A percentile compares a stretch with the other conserved stretches of the same genome.
phyloP scores from a whole-genome alignment of 1,139 yeast species.

The Blastobotrys indianensis region DNA sequence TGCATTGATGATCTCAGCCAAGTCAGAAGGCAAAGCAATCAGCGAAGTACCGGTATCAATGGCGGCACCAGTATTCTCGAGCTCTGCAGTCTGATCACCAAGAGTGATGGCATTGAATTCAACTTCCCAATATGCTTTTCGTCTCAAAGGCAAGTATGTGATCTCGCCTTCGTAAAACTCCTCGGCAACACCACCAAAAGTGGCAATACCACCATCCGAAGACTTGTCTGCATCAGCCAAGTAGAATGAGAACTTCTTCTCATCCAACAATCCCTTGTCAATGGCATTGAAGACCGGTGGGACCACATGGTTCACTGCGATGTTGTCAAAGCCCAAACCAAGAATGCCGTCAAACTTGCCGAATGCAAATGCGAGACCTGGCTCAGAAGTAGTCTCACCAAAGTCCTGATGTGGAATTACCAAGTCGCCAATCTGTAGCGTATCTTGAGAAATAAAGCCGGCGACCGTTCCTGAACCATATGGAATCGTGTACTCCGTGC shows the following conservation, averaged over 20 bases:
- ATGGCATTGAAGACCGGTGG: constrained; percentile 94
- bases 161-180: constrained; percentile 70
- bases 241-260: constrained; percentile 81
- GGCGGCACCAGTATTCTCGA: constrained; percentile 87
- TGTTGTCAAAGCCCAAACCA: constrained; percentile 89
- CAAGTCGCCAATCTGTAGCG: constrained; percentile 74
- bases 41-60: constrained; percentile 97
- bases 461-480: constrained; percentile 92
- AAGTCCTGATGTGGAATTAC: constrained; percentile 81
- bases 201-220: constrained; percentile 76
- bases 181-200: constrained; percentile 89
- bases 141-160: constrained; percentile 94
- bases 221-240: constrained; percentile 72
- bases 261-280: constrained; percentile 70
- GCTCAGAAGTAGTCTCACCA: constrained; percentile 95
- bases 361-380: constrained; percentile 96
- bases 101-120: constrained; percentile 81
- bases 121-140: constrained; percentile 99
- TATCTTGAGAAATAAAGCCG: constrained; percentile 86
- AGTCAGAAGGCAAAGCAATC: constrained; percentile 86
- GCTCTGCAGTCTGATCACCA: constrained; percentile 84
- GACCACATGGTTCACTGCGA: constrained; percentile 78
- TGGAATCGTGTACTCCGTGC: constrained; percentile 73
- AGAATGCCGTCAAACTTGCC: constrained; percentile 95
- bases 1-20: constrained; percentile 90